A percentile compares a stretch with the other conserved stretches of the same genome.
phyloP scores from a whole-genome alignment of 2,329 filamentous ascomycete genomes.

The Aureobasidium melanogenum region DNA sequence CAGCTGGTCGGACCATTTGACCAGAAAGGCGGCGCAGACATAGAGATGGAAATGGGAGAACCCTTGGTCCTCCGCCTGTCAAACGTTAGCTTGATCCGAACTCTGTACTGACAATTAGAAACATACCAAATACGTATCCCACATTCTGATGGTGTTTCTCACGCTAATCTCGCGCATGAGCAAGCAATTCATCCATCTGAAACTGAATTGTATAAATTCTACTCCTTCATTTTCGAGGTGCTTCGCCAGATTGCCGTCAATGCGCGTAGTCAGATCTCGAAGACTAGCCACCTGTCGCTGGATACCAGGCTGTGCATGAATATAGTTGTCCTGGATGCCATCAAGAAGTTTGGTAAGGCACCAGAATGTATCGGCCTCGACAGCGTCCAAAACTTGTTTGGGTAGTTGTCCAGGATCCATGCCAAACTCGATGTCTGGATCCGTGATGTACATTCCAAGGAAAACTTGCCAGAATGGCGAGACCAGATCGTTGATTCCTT shows the following conservation, averaged over 20 bases:
- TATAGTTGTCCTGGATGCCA: slow-evolving; percentile 98
- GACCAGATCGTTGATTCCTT: slow-evolving; percentile 96
- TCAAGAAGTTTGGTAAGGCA: slow-evolving; percentile 96
- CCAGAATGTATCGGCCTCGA: slow-evolving; percentile 98
- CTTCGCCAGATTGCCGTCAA: slow-evolving; percentile 73
- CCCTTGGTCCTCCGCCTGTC: slow-evolving; percentile 89
- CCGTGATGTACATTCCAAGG: slow-evolving; percentile 87
- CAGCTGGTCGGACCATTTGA: slow-evolving; percentile 95
- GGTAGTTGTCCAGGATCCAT: slow-evolving; percentile 97
- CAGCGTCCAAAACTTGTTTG: slow-evolving; percentile 81
- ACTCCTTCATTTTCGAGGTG: slow-evolving; percentile 87
- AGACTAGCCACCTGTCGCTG: slow-evolving; percentile 85
- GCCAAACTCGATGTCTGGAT: slow-evolving; percentile 79
- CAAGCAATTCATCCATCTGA: slow-evolving; percentile 99
- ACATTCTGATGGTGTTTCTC: slow-evolving; percentile 95
- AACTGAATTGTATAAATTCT: slow-evolving; percentile 98
- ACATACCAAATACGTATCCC: slow-evolving; percentile 95
- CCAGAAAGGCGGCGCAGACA: slow-evolving; percentile 92
- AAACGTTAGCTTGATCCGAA: neutral
- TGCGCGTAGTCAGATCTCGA: slow-evolving; percentile 81
- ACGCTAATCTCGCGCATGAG: slow-evolving; percentile 97
- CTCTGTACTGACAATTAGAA: neutral
- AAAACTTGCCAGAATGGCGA: slow-evolving; percentile 99
- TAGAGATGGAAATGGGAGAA: slow-evolving; percentile 98
- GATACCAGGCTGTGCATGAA: slow-evolving; percentile 93